Base-by-base conservation (phyloP, 768 basidiomycete species). In the Lactifluus rugatus region DNA sequence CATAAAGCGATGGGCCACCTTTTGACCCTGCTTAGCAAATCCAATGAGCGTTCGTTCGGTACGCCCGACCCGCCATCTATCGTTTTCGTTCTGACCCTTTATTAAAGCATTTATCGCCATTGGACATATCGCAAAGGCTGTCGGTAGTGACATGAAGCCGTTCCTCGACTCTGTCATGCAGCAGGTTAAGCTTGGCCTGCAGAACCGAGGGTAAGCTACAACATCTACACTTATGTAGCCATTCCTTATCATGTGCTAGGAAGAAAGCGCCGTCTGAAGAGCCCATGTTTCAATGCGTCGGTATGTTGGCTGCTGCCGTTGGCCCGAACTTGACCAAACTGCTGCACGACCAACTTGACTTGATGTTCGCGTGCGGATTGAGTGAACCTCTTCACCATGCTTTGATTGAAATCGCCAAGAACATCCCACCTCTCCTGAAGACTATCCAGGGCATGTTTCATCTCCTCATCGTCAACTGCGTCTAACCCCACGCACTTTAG, bases 261-360 rank as follows among this genome's bases (percentile, higher is more conserved):
- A 95, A 93, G 77, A 93, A 92, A 67, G 89, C 93, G 1, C 89
- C 90, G 2, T 85, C 87, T 16, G 94, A 97, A 70, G 93, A 93
- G 63, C 88, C 94, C 0, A 93, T 98, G 58, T 98, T 99, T 68
- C 91, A 97, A 76, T 98, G 96, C 71, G 81, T 99, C 58, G 92
- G 92, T 37, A 95, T 97, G 93, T 76, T 99, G 44, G 92, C 94
- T 1, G 82, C 84, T 1, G 91, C 96, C 9, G 93, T 99, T 32
- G 96, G 96, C 0, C 93, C 93, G 2, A 95, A 93, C 70, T 75
- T 99, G 48, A 98, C 96, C 0, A 93, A 95, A 68, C 78, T 95
- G 47, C 78, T 99, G 57, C 96, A 97, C 70, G 96, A 98, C 67
- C 89, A 97, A 64, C 81, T 99, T 32, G 94, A 98, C 69, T 75